Base-by-base conservation (phyloP, 1,284 basidiomycete genomes). In the Ustilago nuda region DNA sequence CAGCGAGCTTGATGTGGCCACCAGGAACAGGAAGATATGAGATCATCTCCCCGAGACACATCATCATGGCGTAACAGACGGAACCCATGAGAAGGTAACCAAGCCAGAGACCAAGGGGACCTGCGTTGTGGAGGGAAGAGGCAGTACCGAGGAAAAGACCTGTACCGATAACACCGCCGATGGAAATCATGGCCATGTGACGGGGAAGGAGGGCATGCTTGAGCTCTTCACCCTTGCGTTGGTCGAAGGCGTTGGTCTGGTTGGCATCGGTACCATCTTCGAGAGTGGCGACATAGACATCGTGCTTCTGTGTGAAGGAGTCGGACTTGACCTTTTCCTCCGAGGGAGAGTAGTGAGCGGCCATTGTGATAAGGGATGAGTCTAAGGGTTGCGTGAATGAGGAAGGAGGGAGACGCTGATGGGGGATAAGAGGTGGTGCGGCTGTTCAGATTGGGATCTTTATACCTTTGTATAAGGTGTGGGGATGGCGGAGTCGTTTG, bases 1-100 rank as follows among this genome's bases (percentile, higher is more conserved):
- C 91, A 2, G 92, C 91, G 39, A 94, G 88, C 62, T 90, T 92
- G 86, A 95, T 92, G 85, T 94, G 93, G 8, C 93, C 91, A 76
- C 91, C 92, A 66, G 88, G 78, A 72, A 89, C 87, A 61, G 87
- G 87, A 39, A 92, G 88, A 82, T 89, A 92, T 12, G 86, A 83
- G 67, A 87, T 81, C 86, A 88, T 86, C 76, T 88, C 87, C 52
- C 87, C 87, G 37, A 88, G 85, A 36, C 82, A 87, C 56, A 87
- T 83, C 86, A 86, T 85, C 64, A 84, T 78, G 61, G 79, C 59
- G 62, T 69, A 79, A 55, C 79, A 81, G 41, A 79, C 71, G 53
- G 65, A 66, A 64, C 82, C 77, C 79, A 86, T 85, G 57, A 84
- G 66, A 23, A 84, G 68, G 66, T 86, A 87, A 11, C 84, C 86